Base-by-base conservation (phyloP, 2,329 filamentous ascomycete species). In the Claviceps sp. region DNA sequence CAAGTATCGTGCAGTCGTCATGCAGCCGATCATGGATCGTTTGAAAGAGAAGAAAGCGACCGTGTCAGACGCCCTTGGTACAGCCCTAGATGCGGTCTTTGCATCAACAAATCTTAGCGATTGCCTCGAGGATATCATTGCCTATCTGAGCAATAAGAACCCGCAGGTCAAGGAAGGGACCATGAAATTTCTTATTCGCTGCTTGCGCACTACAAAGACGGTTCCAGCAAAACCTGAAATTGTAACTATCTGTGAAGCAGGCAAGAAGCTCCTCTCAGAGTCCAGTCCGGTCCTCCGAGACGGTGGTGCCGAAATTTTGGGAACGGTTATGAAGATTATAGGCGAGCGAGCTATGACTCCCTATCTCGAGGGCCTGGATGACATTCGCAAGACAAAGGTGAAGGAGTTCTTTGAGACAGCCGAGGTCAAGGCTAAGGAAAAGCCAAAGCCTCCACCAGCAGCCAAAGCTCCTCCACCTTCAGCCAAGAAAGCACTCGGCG, bases 241-340 rank as follows among this genome's bases (percentile, higher is more conserved):
- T 50, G 84, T 84, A 54, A 78, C 80, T 7, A 89, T 97, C 51
- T 87, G 89, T n/a, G 93, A 97, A 61, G 79, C 82, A 1, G 84
- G 82, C 30, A 96, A 91, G 62, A 97, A 95, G 67, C 73, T 97
- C 7, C 75, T 98, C 16, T 84, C 90, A 0, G 93, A 98, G 65
- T 91, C 88, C 0, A 90, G 84, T 59, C 90, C 94, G 60, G 84
- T 78, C 3, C 80, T 95, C 54, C 82, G 93, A 68, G 85, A 91
- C 48, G 89, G 89, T 34, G 93, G 90, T 65, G 90, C 90, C 14
- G 93, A 98, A 67, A 83, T 93, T 37, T 73, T 98, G 3, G 93
- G 94, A 57, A 95, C 90, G 0, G 69, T 98, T 48, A 97, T 96
- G 93, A 98, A 97, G 72, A 97, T 98, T 52, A 87, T 97, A 72